Evolutionary conservation across 2,329 filamentous ascomycete genomes (phyloP).

Genomic region (Westerdykella aurantiaca): DNA sequence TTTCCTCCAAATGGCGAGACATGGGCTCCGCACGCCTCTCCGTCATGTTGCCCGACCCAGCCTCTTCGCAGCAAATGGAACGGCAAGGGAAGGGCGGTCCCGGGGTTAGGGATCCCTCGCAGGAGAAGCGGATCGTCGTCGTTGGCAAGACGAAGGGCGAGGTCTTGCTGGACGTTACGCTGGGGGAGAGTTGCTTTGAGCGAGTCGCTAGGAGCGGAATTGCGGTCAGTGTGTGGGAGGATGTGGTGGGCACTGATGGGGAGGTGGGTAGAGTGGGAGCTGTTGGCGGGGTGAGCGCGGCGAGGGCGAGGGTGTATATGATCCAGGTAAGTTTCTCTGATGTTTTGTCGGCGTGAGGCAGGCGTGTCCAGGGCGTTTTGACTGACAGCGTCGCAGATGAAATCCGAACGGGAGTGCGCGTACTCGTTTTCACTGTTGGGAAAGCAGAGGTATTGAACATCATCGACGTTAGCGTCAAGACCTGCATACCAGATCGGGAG

Average conservation of each 20-base stretch:
- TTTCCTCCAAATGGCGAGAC: slow-evolving; percentile 79
- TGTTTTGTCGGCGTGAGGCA: not conserved
- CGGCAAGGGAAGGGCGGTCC: slow-evolving; percentile 30
- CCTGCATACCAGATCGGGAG: too few species aligned
- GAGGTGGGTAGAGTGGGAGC: slow-evolving; percentile 58
- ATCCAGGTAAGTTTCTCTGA: slow-evolving; percentile 44
- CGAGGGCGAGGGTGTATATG: slow-evolving; percentile 58
- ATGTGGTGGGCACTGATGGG: slow-evolving; percentile 37
- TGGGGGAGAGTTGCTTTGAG: slow-evolving; percentile 80
- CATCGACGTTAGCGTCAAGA: not conserved
- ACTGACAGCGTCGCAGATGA: slow-evolving; percentile 27
- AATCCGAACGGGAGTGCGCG: slow-evolving; percentile 44
- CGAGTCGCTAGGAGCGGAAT: slow-evolving; percentile 79
- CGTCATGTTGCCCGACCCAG: slow-evolving; percentile 62
- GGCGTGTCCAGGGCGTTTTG: not conserved
- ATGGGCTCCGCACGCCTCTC: slow-evolving; percentile 78
- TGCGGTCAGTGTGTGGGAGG: slow-evolving; percentile 80
- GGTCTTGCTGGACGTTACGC: slow-evolving; percentile 72
- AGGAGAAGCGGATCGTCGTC: slow-evolving; percentile 79
- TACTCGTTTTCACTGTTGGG: slow-evolving; percentile 47
- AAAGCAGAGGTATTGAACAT: slow-evolving; percentile 42
- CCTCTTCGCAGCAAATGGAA: slow-evolving; percentile 19
- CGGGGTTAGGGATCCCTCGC: slow-evolving; percentile 42
- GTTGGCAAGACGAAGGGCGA: slow-evolving; percentile 62
- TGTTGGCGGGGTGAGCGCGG: slow-evolving; percentile 53